Conservation (phyloP, 352 stramenopile genomes). For the Globisporangium acanthophoron region DNA sequence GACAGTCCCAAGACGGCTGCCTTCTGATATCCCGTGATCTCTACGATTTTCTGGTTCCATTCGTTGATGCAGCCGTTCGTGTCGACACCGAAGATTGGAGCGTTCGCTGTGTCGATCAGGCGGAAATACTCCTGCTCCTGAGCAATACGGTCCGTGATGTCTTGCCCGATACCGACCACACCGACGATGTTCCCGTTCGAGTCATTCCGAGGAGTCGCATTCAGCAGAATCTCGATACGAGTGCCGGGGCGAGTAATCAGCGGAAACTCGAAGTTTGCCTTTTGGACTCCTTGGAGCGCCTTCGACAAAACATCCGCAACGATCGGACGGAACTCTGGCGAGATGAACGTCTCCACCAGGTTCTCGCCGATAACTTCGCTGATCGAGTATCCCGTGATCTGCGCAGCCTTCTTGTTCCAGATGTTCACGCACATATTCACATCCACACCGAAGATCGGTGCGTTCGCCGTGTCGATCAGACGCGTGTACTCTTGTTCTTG, state of each 20-base stretch:
- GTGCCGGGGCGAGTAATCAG: constrained; percentile 69
- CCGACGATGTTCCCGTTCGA: constrained; percentile 79
- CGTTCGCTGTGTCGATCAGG: constrained; percentile 71
- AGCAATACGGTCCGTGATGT: constrained; percentile 74
- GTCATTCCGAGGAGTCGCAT: constrained; percentile 66
- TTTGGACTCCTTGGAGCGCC: constrained; percentile 63
- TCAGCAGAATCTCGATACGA: constrained; percentile 72
- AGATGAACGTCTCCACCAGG: constrained; percentile 83
- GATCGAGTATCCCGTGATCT: constrained; percentile 84
- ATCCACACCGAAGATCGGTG: constrained; percentile 62
- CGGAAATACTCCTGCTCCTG: constrained; percentile 78
- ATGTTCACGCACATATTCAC: constrained; percentile 86
- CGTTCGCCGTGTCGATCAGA: constrained; percentile 63
- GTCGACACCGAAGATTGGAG: constrained; percentile 72
- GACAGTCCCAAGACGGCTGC: constrained; percentile 42
- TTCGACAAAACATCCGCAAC: constrained; percentile 71
- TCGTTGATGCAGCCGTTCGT: constrained; percentile 69
- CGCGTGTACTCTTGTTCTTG: constrained; percentile 58
- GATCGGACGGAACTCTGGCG: constrained; percentile 54
- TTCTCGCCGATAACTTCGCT: constrained; percentile 78
- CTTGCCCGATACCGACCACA: constrained; percentile 83
- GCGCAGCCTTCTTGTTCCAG: constrained; percentile 89
- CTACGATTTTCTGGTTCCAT: constrained; percentile 74
- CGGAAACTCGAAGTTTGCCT: constrained; percentile 85
- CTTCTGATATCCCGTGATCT: constrained; percentile 70